phyloP scores from a whole-genome alignment of 805 yeast species.

The Ogataea polymorpha region DNA sequence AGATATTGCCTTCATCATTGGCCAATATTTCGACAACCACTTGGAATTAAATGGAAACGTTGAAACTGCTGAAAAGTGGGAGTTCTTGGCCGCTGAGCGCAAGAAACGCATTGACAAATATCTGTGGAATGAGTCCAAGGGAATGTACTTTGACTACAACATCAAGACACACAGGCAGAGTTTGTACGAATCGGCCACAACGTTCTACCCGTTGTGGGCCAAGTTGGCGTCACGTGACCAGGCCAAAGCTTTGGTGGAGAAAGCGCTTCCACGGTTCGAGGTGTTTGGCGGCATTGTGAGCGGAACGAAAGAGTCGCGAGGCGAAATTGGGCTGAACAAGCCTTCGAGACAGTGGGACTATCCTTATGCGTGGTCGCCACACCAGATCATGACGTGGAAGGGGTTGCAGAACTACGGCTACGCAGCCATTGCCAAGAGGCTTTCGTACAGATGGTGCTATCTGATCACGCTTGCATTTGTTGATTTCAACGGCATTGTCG shows the following conservation, averaged over 20 bases:
- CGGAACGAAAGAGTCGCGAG: slow-evolving; percentile 74
- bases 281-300: slow-evolving; percentile 86
- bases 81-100: slow-evolving; percentile 51
- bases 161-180: slow-evolving; percentile 52
- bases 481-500: slow-evolving; percentile 90
- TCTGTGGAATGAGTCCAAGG: slow-evolving; percentile 78
- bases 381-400: slow-evolving; percentile 91
- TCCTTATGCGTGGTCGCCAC: slow-evolving; percentile 99
- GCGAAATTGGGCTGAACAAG: slow-evolving; percentile 61
- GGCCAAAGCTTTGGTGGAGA: slow-evolving; percentile 57
- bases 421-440: slow-evolving; percentile 57
- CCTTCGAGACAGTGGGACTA: slow-evolving; percentile 98
- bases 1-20: slow-evolving; percentile 71
- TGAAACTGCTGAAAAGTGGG: slow-evolving; percentile 55
- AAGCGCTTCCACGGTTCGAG: slow-evolving; percentile 69
- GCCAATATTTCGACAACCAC: slow-evolving; percentile 50
- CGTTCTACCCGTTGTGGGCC: slow-evolving; percentile 92
- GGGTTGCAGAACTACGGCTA: slow-evolving; percentile 77
- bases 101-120: slow-evolving; percentile 57
- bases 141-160: slow-evolving; percentile 83
- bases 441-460: slow-evolving; percentile 85
- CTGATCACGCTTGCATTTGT: slow-evolving; percentile 88
- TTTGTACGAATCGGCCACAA: slow-evolving; percentile 79
- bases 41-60: slow-evolving; percentile 44
- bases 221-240: slow-evolving; percentile 63